Conservation (phyloP, 805 yeast species). For the Spathaspora girioi region DNA sequence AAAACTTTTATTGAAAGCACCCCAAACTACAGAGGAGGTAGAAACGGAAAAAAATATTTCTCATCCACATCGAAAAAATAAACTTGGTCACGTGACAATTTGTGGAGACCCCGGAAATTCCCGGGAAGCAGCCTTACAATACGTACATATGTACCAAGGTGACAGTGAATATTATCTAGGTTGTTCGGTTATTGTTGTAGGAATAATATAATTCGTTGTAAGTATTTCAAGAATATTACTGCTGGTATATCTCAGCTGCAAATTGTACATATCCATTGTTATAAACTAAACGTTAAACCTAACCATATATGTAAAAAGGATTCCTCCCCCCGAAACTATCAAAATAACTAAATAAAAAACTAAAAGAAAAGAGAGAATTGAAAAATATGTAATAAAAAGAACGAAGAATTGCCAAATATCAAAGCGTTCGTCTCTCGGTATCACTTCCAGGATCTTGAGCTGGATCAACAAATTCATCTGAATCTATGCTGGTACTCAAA, state of each 20-base stretch:
- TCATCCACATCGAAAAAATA: neutral
- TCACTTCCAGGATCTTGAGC: neutral
- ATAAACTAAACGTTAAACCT: neutral
- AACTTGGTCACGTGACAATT: neutral
- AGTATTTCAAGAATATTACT: neutral
- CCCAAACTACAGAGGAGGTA: neutral
- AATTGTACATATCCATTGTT: neutral
- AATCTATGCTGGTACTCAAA: constrained; percentile 11
- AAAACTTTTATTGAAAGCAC: neutral
- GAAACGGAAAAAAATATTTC: neutral
- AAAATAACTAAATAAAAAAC: neutral
- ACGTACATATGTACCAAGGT: no score
- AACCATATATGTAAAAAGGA: neutral
- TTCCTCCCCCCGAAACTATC: neutral
- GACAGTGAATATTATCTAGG: no score
- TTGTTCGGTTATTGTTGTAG: no score
- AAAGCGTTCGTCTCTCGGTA: neutral
- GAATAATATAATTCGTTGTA: neutral
- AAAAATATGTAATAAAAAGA: no score
- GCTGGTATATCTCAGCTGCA: neutral
- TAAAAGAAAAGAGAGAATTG: neutral
- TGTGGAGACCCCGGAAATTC: neutral
- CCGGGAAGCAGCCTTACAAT: neutral
- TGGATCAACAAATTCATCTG: neutral
- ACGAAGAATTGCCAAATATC: neutral